Conservation (phyloP, 2,329 filamentous ascomycete species). For the Madurella mycetomatis region DNA sequence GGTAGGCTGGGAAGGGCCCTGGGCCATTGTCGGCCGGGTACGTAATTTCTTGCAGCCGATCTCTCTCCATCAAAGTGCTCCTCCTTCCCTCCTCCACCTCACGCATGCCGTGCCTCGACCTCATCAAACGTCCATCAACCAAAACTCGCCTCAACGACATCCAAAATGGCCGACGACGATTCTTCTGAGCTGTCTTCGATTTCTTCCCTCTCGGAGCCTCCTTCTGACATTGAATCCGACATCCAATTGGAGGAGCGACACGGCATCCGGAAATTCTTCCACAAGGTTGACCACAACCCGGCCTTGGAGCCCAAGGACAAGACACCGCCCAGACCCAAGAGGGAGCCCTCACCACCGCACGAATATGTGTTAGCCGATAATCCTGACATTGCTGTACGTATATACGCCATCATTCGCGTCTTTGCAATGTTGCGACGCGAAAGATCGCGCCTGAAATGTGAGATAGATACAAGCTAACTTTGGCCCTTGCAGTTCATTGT, state of each 20-base stretch:
- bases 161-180: slow-evolving; percentile 55
- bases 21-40: slow-evolving; percentile 24
- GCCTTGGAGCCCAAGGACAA: slow-evolving; percentile 48
- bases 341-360: slow-evolving; percentile 82
- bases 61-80: slow-evolving; percentile 20
- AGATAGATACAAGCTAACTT: slow-evolving; percentile 34
- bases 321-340: slow-evolving; percentile 67
- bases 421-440: slow-evolving; percentile 44
- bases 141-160: slow-evolving; percentile 9
- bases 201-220: slow-evolving; percentile 39
- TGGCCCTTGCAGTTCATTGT: slow-evolving; percentile 74
- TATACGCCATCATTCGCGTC: slow-evolving; percentile 37
- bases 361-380: slow-evolving; percentile 89
- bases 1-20: slow-evolving; percentile 18
- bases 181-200: slow-evolving; percentile 59
- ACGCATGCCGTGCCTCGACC: slow-evolving; percentile 28
- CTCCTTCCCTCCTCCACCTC: slow-evolving; percentile 30
- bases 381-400: slow-evolving; percentile 82
- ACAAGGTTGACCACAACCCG: slow-evolving; percentile 48
- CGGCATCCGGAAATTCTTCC: slow-evolving; percentile 65
- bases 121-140: slow-evolving; percentile 21
- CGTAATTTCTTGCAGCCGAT: slow-evolving; percentile 29
- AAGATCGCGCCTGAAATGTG: slow-evolving; percentile 40
- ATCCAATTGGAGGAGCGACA: slow-evolving; percentile 47
- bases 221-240: slow-evolving; percentile 51